phyloP scores from a whole-genome alignment of 1,284 basidiomycete genomes.

The Peniophora sp. region DNA sequence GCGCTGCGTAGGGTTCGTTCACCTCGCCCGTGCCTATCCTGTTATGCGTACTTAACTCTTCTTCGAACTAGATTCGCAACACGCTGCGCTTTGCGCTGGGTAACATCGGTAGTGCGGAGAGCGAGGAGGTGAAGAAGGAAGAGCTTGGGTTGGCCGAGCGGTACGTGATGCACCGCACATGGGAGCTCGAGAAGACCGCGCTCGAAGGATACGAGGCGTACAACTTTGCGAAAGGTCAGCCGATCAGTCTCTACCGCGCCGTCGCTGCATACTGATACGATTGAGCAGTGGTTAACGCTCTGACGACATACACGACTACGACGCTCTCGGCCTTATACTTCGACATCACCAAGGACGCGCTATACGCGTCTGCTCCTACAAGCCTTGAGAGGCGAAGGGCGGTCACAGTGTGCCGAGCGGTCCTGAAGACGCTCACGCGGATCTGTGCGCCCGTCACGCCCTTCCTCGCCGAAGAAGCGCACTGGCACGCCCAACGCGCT shows the following conservation, averaged over 20 bases:
- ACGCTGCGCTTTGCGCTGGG: slow-evolving; percentile 27
- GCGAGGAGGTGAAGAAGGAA: slow-evolving; percentile 11
- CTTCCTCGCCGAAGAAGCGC: slow-evolving; percentile 87
- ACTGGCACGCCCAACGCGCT: neutral
- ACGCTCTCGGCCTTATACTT: slow-evolving; percentile 84
- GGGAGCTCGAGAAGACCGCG: slow-evolving; percentile 60
- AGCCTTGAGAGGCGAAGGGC: neutral
- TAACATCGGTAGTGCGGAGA: slow-evolving; percentile 49
- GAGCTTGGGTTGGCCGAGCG: slow-evolving; percentile 55
- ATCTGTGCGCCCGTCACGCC: slow-evolving; percentile 86
- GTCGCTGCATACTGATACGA: too few relatives aligned
- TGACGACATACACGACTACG: slow-evolving; percentile 64
- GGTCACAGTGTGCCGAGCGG: slow-evolving; percentile 30
- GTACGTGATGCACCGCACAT: slow-evolving; percentile 83
- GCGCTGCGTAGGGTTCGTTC: slow-evolving; percentile 84
- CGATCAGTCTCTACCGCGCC: too few relatives aligned
- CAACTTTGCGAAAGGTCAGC: slow-evolving; percentile 80
- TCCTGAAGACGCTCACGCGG: slow-evolving; percentile 61
- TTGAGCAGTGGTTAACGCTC: slow-evolving; percentile 50
- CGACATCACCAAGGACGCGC: slow-evolving; percentile 84
- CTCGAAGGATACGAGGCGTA: slow-evolving; percentile 66
- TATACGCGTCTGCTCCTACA: slow-evolving; percentile 68
- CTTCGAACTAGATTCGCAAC: neutral
- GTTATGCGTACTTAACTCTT: too few relatives aligned
- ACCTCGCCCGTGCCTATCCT: slow-evolving; percentile 80